Base-by-base conservation (phyloP, 2,329 filamentous ascomycete genomes). In the Stachybotrys elegans region DNA sequence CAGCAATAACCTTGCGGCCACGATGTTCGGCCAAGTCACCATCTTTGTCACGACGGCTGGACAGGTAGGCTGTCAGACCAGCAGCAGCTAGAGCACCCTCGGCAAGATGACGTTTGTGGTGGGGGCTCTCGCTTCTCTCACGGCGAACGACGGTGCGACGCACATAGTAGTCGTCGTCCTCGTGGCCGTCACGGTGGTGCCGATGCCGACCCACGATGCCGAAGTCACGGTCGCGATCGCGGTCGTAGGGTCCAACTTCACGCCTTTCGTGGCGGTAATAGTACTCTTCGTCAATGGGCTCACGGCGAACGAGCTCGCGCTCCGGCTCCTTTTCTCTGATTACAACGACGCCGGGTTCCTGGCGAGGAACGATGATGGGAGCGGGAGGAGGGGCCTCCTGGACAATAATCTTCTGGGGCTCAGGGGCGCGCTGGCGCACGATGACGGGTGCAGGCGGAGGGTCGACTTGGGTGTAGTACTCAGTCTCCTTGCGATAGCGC, bases 51-150 rank as follows among this genome's bases (percentile, higher is more conserved):
- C 76, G 71, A 17, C 78, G 75, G 39, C 75, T 77, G 14, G 74
- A 69, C 6, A 82, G 61, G 3, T 84, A 61, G n/a, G 80, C 81
- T 11, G 76, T 75, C 7, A 81, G 61, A 40, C 80, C 81, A 16
- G 81, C 81, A 14, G 79, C 81, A 22, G 81, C 81, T 14, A 83
- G 67, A 9, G 79, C 81, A n/a, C 81, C 81, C 55, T 82, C 79
- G 19, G 80, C 80, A 5, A 84, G 60, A 51, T 82, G 76, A 34
- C 76, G 75, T 58, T 72, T 81, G 51, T 77, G 76, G 50, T 78
- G 72, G 40, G 69, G 63, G 50, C 73, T 75, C 12, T 65, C 64
- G 48, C 76, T 79, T 35, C 72, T 68, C 16, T 77, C 75, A 17
- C 73, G 71, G 16, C 68, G 73, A 25, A 77, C 63, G 34, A 76